A percentile compares a stretch with the other conserved stretches of the same genome.
These are phyloP conservation scores for Termitomyces sp. DNA, from an alignment of 768 basidiomycete species.

Conservation along the genomic window DNA sequence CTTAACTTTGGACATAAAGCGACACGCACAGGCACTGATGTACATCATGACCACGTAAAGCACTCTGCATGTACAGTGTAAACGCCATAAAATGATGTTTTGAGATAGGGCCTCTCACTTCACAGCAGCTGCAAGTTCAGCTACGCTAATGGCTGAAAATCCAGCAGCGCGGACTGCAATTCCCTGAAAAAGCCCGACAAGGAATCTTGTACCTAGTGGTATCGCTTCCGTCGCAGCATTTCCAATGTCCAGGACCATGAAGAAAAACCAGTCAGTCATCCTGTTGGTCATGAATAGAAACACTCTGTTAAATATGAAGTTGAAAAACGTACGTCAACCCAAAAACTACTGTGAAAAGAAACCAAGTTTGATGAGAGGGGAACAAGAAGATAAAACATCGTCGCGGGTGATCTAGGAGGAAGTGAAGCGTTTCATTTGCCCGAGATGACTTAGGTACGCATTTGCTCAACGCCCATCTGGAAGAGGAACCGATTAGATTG, in stretches of 20 bases:
- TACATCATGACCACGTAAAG: conserved; percentile 95
- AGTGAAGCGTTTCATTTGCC: conserved; percentile 74
- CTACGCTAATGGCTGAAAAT: conserved; percentile 70
- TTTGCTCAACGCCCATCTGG: conserved; percentile 72
- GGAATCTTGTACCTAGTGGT: conserved; percentile 63
- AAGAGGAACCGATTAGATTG: conserved; percentile 5
- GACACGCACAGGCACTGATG: conserved; percentile 66
- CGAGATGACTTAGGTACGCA: conserved; percentile 53
- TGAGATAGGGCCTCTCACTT: conserved; percentile 45
- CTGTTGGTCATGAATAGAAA: conserved; percentile 29
- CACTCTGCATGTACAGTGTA: conserved; percentile 42
- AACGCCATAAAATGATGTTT: neutral
- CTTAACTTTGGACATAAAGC: neutral
- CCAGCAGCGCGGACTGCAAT: conserved; percentile 83
- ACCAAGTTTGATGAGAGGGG: conserved; percentile 93
- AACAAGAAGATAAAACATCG: conserved; percentile 90
- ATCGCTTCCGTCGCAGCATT: conserved; percentile 63
- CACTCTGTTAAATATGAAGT: neutral
- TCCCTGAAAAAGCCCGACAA: conserved; percentile 75
- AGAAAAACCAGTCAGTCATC: conserved; percentile 82
- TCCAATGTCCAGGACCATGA: conserved; percentile 84
- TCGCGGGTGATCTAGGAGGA: conserved; percentile 92
- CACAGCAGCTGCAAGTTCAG: conserved; percentile 80
- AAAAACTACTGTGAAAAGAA: conserved; percentile 66
- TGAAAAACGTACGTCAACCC: conserved; percentile 53